These are phyloP conservation scores for Fusarium acutatum DNA, from an alignment of 2,329 filamentous ascomycete genomes.

Conservation along the genomic window DNA sequence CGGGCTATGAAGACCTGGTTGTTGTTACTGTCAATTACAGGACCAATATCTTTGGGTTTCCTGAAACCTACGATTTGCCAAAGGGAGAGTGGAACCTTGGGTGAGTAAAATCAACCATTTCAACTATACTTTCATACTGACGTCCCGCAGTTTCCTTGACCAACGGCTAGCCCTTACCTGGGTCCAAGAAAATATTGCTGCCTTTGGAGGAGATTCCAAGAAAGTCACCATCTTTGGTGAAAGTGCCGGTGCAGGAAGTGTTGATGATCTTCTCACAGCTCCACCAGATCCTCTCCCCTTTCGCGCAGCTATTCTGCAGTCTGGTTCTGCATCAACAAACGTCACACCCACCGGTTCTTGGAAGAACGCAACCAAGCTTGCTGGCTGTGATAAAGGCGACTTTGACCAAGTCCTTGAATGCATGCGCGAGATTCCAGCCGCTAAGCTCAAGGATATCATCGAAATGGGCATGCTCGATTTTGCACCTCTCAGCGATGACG, in stretches of 20 bases:
- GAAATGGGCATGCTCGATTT: conserved; percentile 34
- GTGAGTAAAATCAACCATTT: background rate
- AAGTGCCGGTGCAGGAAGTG: conserved; percentile 65
- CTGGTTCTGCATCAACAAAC: conserved; percentile 22
- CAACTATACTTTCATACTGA: rapidly evolving
- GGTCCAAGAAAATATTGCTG: conserved; percentile 59
- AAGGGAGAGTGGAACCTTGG: conserved; percentile 32
- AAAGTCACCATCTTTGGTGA: conserved; percentile 63
- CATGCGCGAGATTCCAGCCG: conserved; percentile 34
- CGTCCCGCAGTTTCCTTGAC: conserved; percentile 23
- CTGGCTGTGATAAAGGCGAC: conserved; percentile 13
- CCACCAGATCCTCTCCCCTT: conserved; percentile 43
- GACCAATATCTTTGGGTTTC: conserved; percentile 53
- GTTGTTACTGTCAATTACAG: conserved; percentile 59
- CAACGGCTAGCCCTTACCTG: conserved; percentile 59
- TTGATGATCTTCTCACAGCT: conserved; percentile 44
- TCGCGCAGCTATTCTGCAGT: conserved; percentile 41
- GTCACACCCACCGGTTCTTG: conserved; percentile 16
- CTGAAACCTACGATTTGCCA: conserved; percentile 40
- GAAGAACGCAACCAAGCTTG: conserved; percentile 4
- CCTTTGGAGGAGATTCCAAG: conserved; percentile 56
- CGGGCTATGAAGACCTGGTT: conserved; percentile 53
- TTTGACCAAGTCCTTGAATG: conserved; percentile 24
- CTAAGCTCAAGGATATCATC: conserved; percentile 18
- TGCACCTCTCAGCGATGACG: conserved; percentile 32